Conservation (phyloP, 2,329 filamentous ascomycete species). For the Claviceps sp. region DNA sequence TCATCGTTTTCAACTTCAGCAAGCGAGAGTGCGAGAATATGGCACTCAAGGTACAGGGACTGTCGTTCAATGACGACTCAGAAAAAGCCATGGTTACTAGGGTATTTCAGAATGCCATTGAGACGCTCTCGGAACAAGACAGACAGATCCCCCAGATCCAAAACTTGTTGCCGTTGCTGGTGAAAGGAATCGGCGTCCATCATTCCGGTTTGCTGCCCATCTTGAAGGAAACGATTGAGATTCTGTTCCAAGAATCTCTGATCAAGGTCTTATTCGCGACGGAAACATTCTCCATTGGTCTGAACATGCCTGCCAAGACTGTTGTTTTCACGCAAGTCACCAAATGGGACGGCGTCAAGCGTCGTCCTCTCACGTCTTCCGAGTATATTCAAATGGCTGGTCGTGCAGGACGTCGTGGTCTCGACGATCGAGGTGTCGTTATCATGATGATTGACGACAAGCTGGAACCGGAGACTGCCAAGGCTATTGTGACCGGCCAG, state of each 20-base stretch:
- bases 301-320: slow-evolving; percentile 99
- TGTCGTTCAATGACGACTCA: slow-evolving; percentile 91
- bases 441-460: slow-evolving; percentile 99
- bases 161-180: slow-evolving; percentile 76
- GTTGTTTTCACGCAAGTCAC: slow-evolving; percentile 96
- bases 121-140: slow-evolving; percentile 85
- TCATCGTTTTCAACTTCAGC: slow-evolving; percentile 99
- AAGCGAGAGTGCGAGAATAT: slow-evolving; percentile 91
- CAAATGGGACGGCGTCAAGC: slow-evolving; percentile 78
- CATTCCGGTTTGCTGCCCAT: slow-evolving; percentile 92
- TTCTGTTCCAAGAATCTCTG: slow-evolving; percentile 92
- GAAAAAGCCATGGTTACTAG: slow-evolving; percentile 91
- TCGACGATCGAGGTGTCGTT: slow-evolving; percentile 94
- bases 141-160: slow-evolving; percentile 78
- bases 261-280: slow-evolving; percentile 98
- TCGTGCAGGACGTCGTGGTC: slow-evolving; percentile 87
- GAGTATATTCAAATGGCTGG: slow-evolving; percentile 99
- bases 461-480: slow-evolving; percentile 88
- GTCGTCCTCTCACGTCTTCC: slow-evolving; percentile 78
- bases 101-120: slow-evolving; percentile 87
- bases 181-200: slow-evolving; percentile 91
- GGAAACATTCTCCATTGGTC: slow-evolving; percentile 94
- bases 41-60: slow-evolving; percentile 71
- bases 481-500: slow-evolving; percentile 88
- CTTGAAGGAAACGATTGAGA: slow-evolving; percentile 96